These are phyloP conservation scores for Spergularia marina DNA, from an alignment of 148 eudicot species.

Conservation along the genomic window DNA sequence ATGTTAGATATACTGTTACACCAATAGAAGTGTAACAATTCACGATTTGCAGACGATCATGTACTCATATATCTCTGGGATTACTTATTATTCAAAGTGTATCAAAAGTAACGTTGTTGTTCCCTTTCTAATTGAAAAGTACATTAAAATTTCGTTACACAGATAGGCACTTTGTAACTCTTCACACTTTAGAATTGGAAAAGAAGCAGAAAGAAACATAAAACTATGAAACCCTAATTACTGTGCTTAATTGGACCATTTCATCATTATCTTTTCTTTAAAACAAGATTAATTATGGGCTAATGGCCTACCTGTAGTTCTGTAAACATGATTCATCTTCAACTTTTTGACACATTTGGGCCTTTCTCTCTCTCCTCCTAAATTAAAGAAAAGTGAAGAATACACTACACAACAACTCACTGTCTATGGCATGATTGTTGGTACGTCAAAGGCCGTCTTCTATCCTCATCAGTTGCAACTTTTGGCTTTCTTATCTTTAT, in stretches of 20 bases:
- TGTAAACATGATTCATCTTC: conserved; percentile 13
- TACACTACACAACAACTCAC: conserved; percentile 11
- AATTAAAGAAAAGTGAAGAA: conserved; percentile 6
- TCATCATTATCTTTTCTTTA: not conserved
- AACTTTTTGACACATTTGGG: conserved; percentile 23
- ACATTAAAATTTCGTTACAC: no score
- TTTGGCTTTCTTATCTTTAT: conserved; percentile 1
- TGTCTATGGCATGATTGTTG: conserved; percentile 19
- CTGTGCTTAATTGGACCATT: not conserved
- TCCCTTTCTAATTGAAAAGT: no score
- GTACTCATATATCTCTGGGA: no score
- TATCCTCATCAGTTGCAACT: not conserved
- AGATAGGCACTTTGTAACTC: no score
- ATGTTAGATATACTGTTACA: no score
- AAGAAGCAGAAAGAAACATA: no score
- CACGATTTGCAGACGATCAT: no score
- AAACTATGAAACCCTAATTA: not conserved
- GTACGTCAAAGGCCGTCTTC: conserved; percentile 1
- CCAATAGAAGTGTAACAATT: no score
- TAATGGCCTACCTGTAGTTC: conserved; percentile 23
- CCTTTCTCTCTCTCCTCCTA: not conserved
- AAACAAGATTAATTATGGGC: not conserved
- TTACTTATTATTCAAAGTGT: no score
- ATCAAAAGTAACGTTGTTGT: no score
- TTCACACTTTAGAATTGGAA: no score